A percentile compares a stretch with the other conserved stretches of the same genome.
These are phyloP conservation scores for Neurospora sp. DNA, from an alignment of 495 filamentous ascomycete species.

Conservation along the genomic window DNA sequence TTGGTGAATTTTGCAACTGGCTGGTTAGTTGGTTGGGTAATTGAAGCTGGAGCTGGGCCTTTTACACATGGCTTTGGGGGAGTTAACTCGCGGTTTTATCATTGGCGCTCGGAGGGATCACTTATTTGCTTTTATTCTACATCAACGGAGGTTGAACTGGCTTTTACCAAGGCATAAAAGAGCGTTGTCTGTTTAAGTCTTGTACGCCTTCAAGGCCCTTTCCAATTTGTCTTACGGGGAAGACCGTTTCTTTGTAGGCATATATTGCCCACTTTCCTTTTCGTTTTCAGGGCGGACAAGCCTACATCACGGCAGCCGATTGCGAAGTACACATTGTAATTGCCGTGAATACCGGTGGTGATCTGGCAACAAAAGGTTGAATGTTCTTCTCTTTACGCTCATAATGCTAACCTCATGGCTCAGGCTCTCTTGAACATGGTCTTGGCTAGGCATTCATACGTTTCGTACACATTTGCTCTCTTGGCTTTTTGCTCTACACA, in stretches of 20 bases:
- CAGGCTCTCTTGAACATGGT: neutral
- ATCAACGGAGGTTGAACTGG: neutral
- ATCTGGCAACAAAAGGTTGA: neutral
- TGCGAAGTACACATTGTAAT: neutral
- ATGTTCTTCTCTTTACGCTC: neutral
- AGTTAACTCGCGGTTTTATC: neutral
- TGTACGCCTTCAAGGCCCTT: neutral
- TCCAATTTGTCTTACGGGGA: neutral
- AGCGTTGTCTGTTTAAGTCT: neutral
- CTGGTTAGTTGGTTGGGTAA: neutral
- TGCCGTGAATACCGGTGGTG: neutral
- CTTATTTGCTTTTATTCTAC: neutral
- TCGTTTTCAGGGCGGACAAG: neutral
- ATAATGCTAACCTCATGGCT: no score
- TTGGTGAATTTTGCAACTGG: slow-evolving; percentile 9
- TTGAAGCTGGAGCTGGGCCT: neutral
- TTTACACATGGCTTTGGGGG: neutral
- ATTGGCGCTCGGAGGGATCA: neutral
- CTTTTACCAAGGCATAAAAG: neutral
- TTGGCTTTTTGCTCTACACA: neutral
- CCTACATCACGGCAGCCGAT: neutral
- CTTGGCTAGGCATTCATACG: neutral
- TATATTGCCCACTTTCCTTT: neutral
- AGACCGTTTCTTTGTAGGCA: neutral
- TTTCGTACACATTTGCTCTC: neutral